Evolutionary conservation across 495 filamentous ascomycete genomes (phyloP).

Genomic region (Penicillium roqueforti): DNA sequence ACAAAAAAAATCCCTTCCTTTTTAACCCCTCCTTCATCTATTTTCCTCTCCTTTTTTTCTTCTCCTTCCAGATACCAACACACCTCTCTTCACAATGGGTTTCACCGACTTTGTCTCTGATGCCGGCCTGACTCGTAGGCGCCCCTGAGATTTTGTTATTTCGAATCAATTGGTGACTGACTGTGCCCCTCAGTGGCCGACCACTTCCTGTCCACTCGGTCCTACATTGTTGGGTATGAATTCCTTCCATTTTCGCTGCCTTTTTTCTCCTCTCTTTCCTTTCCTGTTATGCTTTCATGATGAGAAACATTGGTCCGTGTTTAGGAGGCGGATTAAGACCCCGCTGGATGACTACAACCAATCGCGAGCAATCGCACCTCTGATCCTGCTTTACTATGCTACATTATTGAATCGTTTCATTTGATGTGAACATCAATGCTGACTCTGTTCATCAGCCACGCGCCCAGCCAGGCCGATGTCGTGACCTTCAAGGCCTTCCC

Average conservation of each 20-base stretch:
- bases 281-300: constrained; percentile 51
- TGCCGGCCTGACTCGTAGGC: constrained; percentile 78
- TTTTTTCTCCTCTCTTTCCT: constrained; percentile 10
- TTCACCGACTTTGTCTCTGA: constrained; percentile 90
- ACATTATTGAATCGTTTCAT: constrained; percentile 5
- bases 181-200: constrained; percentile 70
- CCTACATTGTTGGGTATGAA: constrained; percentile 89
- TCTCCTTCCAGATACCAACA: constrained; percentile 20
- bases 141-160: constrained; percentile 23
- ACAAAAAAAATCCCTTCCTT: constrained; percentile 23
- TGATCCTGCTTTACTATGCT: constrained; percentile 51
- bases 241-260: constrained; percentile 13
- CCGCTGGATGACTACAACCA: constrained; percentile 80
- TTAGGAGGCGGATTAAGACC: constrained; percentile 98
- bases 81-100: constrained; percentile 66
- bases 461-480: constrained; percentile 92
- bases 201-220: constrained; percentile 82
- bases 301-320: constrained; percentile 98
- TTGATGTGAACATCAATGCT: constrained; percentile 24
- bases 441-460: constrained; percentile 53
- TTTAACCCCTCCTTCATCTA: constrained; percentile 32
- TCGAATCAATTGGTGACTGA: constrained; percentile 30
- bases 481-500: constrained; percentile 87
- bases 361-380: constrained; percentile 76
- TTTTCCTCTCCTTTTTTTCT: constrained; percentile 17